Percentiles rank a stretch among this genome's conserved stretches.
Conservation (phyloP, 495 filamentous ascomycete species). For the Stereocaulon alpinum region DNA sequence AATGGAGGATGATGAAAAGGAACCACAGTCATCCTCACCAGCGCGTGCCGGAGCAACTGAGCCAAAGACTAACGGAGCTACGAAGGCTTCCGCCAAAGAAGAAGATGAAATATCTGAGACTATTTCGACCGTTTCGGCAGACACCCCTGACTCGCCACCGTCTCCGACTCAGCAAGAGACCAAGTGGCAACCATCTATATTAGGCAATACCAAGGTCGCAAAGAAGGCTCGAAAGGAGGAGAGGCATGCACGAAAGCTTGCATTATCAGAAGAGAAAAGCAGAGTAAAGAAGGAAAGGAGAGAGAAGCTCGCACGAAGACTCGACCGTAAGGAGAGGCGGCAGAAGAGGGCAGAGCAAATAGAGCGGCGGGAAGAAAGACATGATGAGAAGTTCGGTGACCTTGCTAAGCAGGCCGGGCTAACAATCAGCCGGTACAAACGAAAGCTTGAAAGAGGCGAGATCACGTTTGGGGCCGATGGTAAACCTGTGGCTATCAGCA, state of each 20-base stretch:
- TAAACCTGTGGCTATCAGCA: constrained; percentile 51
- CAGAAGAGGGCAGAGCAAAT: constrained; percentile 37
- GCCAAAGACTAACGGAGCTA: background rate
- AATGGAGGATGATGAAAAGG: constrained; percentile 11
- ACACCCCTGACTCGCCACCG: constrained; percentile 23
- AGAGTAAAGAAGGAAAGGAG: constrained; percentile 38
- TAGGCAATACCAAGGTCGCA: constrained; percentile 25
- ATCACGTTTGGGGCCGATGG: constrained; percentile 49
- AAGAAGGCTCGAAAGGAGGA: constrained; percentile 29
- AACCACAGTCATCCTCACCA: background rate
- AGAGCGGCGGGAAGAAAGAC: constrained; percentile 35
- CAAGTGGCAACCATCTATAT: constrained; percentile 28
- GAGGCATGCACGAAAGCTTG: constrained; percentile 23
- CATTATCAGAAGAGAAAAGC: constrained; percentile 35
- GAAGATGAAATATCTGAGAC: constrained; percentile 27
- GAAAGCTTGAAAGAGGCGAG: constrained; percentile 59
- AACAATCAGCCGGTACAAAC: constrained; percentile 58
- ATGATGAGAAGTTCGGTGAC: constrained; percentile 43
- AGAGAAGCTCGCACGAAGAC: constrained; percentile 28
- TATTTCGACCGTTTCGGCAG: constrained; percentile 25
- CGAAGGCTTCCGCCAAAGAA: constrained; percentile 1
- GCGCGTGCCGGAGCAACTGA: background rate
- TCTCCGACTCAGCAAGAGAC: constrained; percentile 24
- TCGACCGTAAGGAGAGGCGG: constrained; percentile 31
- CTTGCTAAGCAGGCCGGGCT: constrained; percentile 53